Evolutionary conservation across 257 asterid species (phyloP).

Genomic region (Fraxinus pennsylvanica): DNA sequence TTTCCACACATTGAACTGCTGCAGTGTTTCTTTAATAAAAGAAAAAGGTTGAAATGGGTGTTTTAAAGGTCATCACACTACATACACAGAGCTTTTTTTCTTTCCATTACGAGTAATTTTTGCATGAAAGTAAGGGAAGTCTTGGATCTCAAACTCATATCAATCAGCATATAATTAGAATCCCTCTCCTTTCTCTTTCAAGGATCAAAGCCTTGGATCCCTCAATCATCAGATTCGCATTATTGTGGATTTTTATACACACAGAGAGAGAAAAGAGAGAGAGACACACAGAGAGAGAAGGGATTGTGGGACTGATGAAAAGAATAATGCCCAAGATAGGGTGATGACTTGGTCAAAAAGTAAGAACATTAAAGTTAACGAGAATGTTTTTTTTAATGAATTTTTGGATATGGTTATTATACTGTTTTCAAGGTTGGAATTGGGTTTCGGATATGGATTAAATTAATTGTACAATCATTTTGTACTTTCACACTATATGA

Average conservation of each 20-base stretch:
- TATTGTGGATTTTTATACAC: slow-evolving; percentile 28
- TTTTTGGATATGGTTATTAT: slow-evolving; percentile 36
- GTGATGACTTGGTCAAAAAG: slow-evolving; percentile 60
- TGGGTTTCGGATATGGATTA: too few species aligned
- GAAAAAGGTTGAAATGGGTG: slow-evolving; percentile 39
- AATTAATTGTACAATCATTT: too few species aligned
- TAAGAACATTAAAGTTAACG: slow-evolving; percentile 43
- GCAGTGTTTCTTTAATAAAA: slow-evolving; percentile 63
- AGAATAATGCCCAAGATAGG: slow-evolving; percentile 12
- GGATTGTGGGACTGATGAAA: slow-evolving; percentile 19
- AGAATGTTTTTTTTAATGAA: slow-evolving; percentile 44
- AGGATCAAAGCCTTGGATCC: slow-evolving; percentile 76
- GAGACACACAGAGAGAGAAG: slow-evolving; percentile 21
- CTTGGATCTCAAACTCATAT: slow-evolving; percentile 69
- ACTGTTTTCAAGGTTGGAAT: slow-evolving; percentile 41
- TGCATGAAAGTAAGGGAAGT: slow-evolving; percentile 83
- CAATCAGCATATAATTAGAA: slow-evolving; percentile 36
- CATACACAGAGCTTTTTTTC: slow-evolving; percentile 41
- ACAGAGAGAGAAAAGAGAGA: slow-evolving; percentile 19
- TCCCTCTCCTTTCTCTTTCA: slow-evolving; percentile 23
- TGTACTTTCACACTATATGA: too few species aligned
- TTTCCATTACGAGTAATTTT: slow-evolving; percentile 46
- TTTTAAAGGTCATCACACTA: slow-evolving; percentile 59
- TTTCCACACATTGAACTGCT: slow-evolving; percentile 76
- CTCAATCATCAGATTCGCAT: slow-evolving; percentile 51